Base-by-base conservation (phyloP, 495 filamentous ascomycete species). In the Penicillium coffeae region DNA sequence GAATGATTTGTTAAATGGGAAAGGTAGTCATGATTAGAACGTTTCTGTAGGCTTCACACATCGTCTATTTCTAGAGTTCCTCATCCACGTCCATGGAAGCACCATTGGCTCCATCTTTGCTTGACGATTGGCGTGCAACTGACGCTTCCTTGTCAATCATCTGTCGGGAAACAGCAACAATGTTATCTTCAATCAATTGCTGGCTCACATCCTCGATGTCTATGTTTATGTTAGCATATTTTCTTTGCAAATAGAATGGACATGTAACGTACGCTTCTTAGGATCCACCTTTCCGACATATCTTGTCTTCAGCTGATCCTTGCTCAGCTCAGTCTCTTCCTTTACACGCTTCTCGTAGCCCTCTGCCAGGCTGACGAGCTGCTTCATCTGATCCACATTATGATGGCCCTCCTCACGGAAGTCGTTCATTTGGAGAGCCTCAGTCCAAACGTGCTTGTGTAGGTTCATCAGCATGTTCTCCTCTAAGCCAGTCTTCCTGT, bases 391-490 rank as follows among this genome's bases (percentile, higher is more conserved):
- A 21, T 93, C 90, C 55, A 86, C 85, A 56, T 96, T 98, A 59
- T 86, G 77, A 50, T 80, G 72, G 19, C 84, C 89, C 65, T 96
- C 92, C 49, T 83, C 75, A 40, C 83, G 79, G 80, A 97, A 98
- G 66, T 97, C 90, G 42, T 91, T 88, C 94, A 98, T 97, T 65
- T 94, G 83, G 58, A 98, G 70, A 8, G 90, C 93, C 66, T 98
- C 93, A 3, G 93, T 98, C 93, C 93, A 98, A 37, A 96, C 91
- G 48, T 95, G 91, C 78, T 98, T 98, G 75, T 98, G 93, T 50
- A 98, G 73, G 60, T 97, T 98, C 93, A 98, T 98, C 60, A 98
- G 68, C 93, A 98, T 97, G 68, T 95, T 96, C 75, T 98, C 94
- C 71, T 98, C 93, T 40, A 98, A 74, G 2, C 89, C 93, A 1